Conservation (phyloP, 805 yeast genomes). For the Huiozyma naganishii region DNA sequence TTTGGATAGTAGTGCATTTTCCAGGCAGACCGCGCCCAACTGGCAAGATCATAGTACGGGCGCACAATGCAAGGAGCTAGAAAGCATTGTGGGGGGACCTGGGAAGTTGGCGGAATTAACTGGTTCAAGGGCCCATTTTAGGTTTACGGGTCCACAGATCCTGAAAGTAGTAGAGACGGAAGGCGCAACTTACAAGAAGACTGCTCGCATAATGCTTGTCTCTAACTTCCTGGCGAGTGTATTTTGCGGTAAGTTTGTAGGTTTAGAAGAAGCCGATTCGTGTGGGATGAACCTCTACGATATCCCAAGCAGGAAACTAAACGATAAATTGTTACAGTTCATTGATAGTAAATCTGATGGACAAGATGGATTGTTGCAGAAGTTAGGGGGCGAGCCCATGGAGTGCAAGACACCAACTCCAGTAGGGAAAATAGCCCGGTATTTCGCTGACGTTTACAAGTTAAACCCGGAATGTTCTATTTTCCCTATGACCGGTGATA, state of each 20-base stretch:
- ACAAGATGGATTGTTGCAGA: conserved; percentile 20
- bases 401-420: conserved; percentile 35
- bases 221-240: conserved; percentile 70
- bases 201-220: conserved; percentile 59
- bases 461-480: conserved; percentile 47
- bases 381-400: conserved; percentile 27
- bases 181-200: conserved; percentile 42
- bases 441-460: conserved; percentile 57
- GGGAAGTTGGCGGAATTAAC: conserved; percentile 49
- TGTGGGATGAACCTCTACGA: conserved; percentile 91
- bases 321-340: conserved; percentile 41
- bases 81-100: conserved; percentile 50
- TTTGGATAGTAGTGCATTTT: conserved; percentile 41
- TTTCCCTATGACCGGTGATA: conserved; percentile 82
- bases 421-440: conserved; percentile 42
- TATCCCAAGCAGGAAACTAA: conserved; percentile 44
- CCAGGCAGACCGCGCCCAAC: conserved; percentile 64
- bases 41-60: conserved; percentile 94
- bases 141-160: conserved; percentile 91
- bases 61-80: conserved; percentile 52
- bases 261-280: conserved; percentile 74
- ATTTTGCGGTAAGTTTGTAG: conserved; percentile 50
- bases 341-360: conserved; percentile 11
- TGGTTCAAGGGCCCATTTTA: conserved; percentile 79
- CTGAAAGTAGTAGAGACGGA: conserved; percentile 50